Evolutionary conservation across 306 rosid genomes (phyloP), one percentile per base, ranked within the genome.

Genomic region (Cicer yamashitae): DNA sequence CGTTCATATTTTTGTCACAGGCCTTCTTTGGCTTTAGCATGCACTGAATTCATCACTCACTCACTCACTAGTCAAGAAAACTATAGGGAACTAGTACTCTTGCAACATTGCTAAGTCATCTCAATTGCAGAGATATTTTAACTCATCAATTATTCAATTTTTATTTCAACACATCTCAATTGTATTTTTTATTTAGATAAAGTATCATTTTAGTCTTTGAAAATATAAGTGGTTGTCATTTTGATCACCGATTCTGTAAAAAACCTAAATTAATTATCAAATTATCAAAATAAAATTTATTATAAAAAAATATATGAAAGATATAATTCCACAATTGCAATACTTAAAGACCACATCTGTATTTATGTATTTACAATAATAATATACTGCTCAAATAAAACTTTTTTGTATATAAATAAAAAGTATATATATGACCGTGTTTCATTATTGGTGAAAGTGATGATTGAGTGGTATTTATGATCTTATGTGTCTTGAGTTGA

Each of bases 401-500:
- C 1, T 13, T 8, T 15, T 65, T 11, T 40, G 25, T 12, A 54
- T 15, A 17, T 7, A 53, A 6, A 54, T 1, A 57, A 12, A 68
- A 17, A 17, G 18, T 17, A 17, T 67, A 2, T 22, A 25, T 0
- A 25, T 2, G 34, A 25, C 2, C 4, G 4, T 25, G 4, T 25
- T 25, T 25, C 4, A 25, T 25, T 25, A 25, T 25, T 25, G 34
- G 4, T 25, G 87, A 78, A 44, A 72, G 83, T 73, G 87, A 82
- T 77, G 60, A 66, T 79, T 70, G 82, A 73, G 81, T 72, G 72
- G 2, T 59, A 46, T 80, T 81, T 67, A 81, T 43, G 66, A 82
- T 76, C 66, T 76, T 88, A 77, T 88, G 79, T 80, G 88, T 77
- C 88, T 82, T 74, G 87, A 77, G 79, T 84, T 38, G 65, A 82